Evolutionary conservation across 2,329 filamentous ascomycete species (phyloP).

Genomic region (Aspergillus piperis): DNA sequence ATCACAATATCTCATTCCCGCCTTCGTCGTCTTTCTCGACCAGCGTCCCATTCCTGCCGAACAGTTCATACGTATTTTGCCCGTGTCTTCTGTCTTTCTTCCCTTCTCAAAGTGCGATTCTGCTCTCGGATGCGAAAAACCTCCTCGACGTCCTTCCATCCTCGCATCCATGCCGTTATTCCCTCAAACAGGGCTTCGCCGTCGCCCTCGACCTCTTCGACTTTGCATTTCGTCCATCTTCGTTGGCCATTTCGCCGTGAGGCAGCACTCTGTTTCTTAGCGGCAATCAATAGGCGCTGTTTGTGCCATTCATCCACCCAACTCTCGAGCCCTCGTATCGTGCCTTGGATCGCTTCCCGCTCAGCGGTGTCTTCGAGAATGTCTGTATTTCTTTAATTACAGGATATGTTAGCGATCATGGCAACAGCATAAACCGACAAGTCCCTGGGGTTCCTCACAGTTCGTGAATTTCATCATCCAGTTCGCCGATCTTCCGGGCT

Average conservation of each 20-base stretch:
- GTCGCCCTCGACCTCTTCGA: conserved; percentile 24
- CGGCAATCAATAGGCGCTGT: conserved; percentile 20
- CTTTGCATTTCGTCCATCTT: conserved; percentile 22
- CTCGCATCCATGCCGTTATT: conserved; percentile 45
- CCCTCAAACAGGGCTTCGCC: conserved; percentile 40
- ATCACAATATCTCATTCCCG: not conserved
- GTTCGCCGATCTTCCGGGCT: conserved; percentile 59
- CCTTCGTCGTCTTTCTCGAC: not conserved
- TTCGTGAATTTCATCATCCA: conserved; percentile 60
- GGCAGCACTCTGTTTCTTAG: conserved; percentile 3
- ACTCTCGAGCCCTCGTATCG: conserved; percentile 36
- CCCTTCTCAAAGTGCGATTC: conserved; percentile 58
- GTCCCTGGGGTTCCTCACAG: conserved; percentile 48
- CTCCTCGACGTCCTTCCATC: conserved; percentile 47
- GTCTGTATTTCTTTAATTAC: conserved; percentile 28
- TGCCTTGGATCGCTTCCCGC: conserved; percentile 39
- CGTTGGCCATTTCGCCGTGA: conserved; percentile 19
- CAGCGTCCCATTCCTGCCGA: not conserved
- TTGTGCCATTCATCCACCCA: conserved; percentile 34
- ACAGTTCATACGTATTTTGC: not conserved
- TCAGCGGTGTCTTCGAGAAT: conserved; percentile 37
- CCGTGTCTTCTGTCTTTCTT: conserved; percentile 20
- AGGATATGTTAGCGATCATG: not conserved
- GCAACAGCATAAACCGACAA: not conserved
- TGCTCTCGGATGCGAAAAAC: conserved; percentile 53